These are phyloP conservation scores for Westerdykella aurantiaca DNA, from an alignment of 2,329 filamentous ascomycete species.

Conservation along the genomic window DNA sequence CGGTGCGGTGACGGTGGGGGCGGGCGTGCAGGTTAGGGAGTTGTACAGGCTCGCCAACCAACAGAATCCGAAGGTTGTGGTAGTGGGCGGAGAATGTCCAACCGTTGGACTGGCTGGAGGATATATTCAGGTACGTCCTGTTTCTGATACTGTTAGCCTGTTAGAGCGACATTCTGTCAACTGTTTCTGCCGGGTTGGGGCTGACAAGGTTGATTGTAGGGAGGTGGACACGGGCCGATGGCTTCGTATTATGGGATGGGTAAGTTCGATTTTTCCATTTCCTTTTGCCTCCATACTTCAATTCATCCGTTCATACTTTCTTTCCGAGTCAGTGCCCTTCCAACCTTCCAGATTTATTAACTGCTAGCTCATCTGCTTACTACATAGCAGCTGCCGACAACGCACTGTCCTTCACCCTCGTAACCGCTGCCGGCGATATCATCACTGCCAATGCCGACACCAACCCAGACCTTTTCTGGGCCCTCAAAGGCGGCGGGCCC, in stretches of 20 bases:
- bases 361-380: background rate
- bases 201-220: background rate
- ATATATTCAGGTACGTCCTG: background rate
- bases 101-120: background rate
- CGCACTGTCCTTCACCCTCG: conserved; percentile 27
- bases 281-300: background rate
- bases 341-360: no score
- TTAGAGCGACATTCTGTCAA: no score
- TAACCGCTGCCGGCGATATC: conserved; percentile 28
- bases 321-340: background rate
- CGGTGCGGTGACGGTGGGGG: conserved; percentile 9
- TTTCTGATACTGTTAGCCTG: no score
- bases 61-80: conserved; percentile 5
- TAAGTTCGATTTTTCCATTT: no score
- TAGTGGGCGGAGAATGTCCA: conserved; percentile 14
- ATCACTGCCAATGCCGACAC: conserved; percentile 17
- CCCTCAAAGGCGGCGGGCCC: conserved; percentile 13
- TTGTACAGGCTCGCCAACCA: conserved; percentile 3
- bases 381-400: conserved; percentile 18
- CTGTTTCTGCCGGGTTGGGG: no score
- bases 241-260: background rate
- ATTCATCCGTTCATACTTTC: background rate
- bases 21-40: conserved; percentile 5
- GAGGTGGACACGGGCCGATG: background rate
- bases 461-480: conserved; percentile 25